A percentile compares a stretch with the other conserved stretches of the same genome.
Conservation (phyloP, 2,329 filamentous ascomycete species). For the Colletotrichum sp. region DNA sequence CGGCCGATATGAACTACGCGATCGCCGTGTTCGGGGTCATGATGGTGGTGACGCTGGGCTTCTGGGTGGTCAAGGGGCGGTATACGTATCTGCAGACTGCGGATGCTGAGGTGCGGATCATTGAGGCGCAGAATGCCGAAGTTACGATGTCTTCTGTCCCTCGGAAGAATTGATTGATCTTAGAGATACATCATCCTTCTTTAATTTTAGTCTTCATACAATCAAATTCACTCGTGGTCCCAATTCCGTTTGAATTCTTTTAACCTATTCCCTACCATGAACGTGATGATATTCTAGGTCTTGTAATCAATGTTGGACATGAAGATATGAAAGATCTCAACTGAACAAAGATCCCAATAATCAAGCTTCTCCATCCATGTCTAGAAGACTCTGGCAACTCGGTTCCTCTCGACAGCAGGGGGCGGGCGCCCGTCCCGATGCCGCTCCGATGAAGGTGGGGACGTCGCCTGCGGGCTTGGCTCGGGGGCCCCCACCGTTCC, state of each 20-base stretch:
- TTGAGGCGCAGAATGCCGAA: conserved; percentile 1
- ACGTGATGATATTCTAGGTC: neutral
- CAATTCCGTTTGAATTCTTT: neutral
- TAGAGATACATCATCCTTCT: neutral
- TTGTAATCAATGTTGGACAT: accelerated
- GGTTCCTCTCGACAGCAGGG: neutral
- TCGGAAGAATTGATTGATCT: neutral
- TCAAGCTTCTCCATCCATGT: neutral
- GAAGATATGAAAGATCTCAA: neutral
- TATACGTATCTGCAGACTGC: conserved; percentile 31
- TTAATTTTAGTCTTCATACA: neutral
- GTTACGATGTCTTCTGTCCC: neutral
- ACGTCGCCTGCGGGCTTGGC: neutral
- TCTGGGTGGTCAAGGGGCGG: conserved; percentile 56
- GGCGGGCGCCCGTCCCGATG: neutral
- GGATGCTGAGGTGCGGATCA: neutral
- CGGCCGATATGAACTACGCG: conserved; percentile 62
- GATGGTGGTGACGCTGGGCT: conserved; percentile 52
- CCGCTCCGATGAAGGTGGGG: neutral
- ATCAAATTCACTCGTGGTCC: neutral
- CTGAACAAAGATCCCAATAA: accelerated
- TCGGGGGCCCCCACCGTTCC: neutral
- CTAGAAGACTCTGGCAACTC: neutral
- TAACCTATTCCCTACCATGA: neutral
- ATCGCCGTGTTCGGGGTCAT: conserved; percentile 63